Conservation (phyloP, 139 green algal species). For the Coelastrella sp. region DNA sequence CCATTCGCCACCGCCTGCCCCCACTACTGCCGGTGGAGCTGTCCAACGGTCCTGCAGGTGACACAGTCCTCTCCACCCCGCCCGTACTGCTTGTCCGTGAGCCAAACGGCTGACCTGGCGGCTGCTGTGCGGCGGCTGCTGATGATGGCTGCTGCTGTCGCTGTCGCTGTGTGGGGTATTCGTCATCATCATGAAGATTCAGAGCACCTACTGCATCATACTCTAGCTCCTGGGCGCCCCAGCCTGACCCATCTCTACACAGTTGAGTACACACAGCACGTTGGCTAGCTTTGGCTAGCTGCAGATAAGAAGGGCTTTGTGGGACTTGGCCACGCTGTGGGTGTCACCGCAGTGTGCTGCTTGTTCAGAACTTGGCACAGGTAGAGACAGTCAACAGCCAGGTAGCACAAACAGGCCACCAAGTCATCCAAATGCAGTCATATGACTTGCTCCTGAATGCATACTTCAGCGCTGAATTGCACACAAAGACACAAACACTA, state of each 20-base stretch:
- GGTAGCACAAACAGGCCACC: no score
- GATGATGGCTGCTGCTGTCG: constrained; percentile 6
- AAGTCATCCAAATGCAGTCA: no score
- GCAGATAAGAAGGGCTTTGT: no score
- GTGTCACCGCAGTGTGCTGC: no score
- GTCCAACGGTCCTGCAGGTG: background rate
- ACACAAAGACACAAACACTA: no score
- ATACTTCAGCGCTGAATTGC: no score
- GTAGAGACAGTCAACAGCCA: no score
- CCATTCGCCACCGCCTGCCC: constrained; percentile 29
- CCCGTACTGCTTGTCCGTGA: background rate
- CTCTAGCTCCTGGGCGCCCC: constrained; percentile 38
- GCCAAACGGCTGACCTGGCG: background rate
- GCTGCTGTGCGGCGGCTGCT: constrained; percentile 20
- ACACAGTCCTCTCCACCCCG: background rate
- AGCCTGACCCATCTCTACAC: constrained; percentile 19
- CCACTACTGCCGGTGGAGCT: background rate
- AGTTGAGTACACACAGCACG: no score
- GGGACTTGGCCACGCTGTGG: no score
- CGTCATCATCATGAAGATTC: constrained; percentile 50
- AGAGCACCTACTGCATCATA: constrained; percentile 44
- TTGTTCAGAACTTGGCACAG: no score
- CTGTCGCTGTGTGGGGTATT: background rate
- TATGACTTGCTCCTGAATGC: no score
- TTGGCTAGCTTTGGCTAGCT: no score